Conservation (phyloP, 495 filamentous ascomycete genomes). For the Geopyxis carbonaria region DNA sequence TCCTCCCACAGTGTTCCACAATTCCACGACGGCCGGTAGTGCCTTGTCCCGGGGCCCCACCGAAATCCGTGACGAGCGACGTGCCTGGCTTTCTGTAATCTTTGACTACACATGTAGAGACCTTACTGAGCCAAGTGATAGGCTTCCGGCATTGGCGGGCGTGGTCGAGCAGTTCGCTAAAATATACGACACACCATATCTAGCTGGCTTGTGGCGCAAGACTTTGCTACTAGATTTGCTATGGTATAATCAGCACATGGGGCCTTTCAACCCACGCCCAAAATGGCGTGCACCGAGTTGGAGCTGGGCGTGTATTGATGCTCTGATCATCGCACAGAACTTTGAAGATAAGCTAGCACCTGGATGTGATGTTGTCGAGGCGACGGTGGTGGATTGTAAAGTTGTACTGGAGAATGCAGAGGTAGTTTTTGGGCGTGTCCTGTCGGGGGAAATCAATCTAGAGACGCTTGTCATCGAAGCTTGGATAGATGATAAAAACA, state of each 20-base stretch:
- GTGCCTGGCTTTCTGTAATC: neutral
- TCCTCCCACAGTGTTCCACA: neutral
- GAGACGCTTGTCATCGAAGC: neutral
- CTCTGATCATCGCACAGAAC: neutral
- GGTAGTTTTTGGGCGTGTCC: neutral
- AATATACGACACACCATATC: conserved; percentile 5
- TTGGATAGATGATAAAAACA: neutral
- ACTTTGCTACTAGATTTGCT: conserved; percentile 1
- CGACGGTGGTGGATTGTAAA: neutral
- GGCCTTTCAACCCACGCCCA: conserved; percentile 5
- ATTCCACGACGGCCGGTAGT: too few relatives aligned
- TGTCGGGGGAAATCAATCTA: neutral
- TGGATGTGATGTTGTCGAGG: neutral
- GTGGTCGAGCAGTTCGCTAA: conserved; percentile 16
- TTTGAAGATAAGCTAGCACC: neutral
- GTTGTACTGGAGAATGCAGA: neutral
- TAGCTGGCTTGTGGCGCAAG: conserved; percentile 7
- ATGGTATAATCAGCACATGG: conserved; percentile 1
- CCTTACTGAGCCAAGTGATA: conserved; percentile 3
- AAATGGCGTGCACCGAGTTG: conserved; percentile 23
- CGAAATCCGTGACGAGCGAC: neutral
- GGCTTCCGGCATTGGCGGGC: conserved; percentile 19
- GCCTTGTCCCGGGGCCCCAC: neutral
- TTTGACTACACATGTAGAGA: neutral
- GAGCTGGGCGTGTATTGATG: conserved; percentile 23